phyloP scores from a whole-genome alignment of 148 eudicot genomes.

The Fallopia convolvulus region DNA sequence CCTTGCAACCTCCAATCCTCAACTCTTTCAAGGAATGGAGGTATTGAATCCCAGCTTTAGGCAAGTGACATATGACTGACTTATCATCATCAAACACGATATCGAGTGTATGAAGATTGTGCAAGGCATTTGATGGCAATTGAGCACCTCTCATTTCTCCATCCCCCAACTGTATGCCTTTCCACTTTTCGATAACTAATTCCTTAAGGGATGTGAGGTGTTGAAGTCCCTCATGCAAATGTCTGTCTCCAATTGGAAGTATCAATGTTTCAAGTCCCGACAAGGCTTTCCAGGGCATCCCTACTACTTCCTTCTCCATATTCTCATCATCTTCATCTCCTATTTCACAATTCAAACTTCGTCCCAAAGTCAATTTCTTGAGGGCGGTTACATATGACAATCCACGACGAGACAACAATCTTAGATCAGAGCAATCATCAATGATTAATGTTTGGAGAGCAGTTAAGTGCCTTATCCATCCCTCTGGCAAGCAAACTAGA shows the following conservation, averaged over 20 bases:
- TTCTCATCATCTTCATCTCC: neutral
- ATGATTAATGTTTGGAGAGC: neutral
- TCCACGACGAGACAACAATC: neutral
- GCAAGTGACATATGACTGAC: neutral
- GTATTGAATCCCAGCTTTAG: neutral
- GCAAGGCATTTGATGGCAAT: neutral
- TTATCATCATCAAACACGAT: neutral
- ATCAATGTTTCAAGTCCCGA: neutral
- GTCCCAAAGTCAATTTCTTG: neutral
- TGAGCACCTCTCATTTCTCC: neutral
- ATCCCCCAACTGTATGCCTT: neutral
- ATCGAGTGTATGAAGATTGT: neutral
- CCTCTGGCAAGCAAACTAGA: neutral
- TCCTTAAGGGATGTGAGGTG: neutral
- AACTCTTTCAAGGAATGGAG: too few species aligned
- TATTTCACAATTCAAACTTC: neutral
- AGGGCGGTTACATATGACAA: neutral
- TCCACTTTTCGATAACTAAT: neutral
- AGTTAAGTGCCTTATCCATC: neutral
- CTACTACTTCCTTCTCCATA: neutral
- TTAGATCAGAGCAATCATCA: rapidly evolving
- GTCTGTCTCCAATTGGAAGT: neutral
- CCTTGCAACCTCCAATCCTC: neutral
- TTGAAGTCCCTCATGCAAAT: neutral
- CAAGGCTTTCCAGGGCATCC: neutral